phyloP scores from a whole-genome alignment of 2,329 filamentous ascomycete genomes.

The Paradendryphiella salina region DNA sequence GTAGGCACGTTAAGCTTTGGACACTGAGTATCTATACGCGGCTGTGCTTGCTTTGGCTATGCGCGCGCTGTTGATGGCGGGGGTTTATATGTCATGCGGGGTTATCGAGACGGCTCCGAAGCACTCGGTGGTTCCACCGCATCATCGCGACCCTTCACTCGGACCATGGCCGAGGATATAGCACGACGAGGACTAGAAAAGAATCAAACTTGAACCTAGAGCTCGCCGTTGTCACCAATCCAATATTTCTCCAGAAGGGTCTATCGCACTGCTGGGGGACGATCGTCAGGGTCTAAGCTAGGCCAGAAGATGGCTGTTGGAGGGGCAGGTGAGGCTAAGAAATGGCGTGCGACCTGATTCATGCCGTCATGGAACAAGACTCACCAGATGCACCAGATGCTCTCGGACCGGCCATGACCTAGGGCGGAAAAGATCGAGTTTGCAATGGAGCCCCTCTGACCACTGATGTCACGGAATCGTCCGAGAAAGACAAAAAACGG shows the following conservation, averaged over 20 bases:
- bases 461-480: background rate
- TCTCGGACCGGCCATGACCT: background rate
- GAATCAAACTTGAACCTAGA: too few relatives aligned
- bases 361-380: background rate
- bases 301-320: constrained; percentile 2
- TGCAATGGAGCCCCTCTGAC: background rate
- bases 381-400: background rate
- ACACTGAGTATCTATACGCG: background rate
- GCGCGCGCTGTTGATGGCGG: constrained; percentile 20
- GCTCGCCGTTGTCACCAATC: constrained; percentile 1
- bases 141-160: constrained; percentile 1
- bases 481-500: background rate
- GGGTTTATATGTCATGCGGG: constrained; percentile 24
- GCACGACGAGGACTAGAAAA: background rate
- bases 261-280: background rate
- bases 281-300: constrained; percentile 16
- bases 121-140: constrained; percentile 23
- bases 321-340: background rate
- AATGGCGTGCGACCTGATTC: constrained; percentile 5
- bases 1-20: constrained; percentile 1
- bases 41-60: background rate
- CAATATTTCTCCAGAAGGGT: background rate
- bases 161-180: constrained; percentile 10
- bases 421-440: background rate
- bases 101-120: constrained; percentile 23